Percentiles rank a stretch among this genome's conserved stretches.
These are phyloP conservation scores for Mortierella sp. DNA, from an alignment of 371 early-diverging fungal species.

Conservation along the genomic window DNA sequence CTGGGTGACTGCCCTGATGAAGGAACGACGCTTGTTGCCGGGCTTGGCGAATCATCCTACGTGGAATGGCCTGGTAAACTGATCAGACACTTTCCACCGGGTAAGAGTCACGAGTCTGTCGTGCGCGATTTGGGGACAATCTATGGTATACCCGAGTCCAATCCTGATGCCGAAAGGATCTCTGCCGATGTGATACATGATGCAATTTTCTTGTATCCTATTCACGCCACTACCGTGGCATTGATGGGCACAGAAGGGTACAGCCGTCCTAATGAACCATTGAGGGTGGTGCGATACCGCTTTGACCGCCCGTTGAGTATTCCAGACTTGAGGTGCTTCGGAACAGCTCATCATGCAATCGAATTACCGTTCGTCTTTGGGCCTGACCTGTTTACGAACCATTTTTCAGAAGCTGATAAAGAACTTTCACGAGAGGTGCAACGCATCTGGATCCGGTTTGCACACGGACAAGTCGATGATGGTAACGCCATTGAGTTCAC, in stretches of 20 bases:
- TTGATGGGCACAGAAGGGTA: slow-evolving; percentile 2
- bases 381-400: slow-evolving; percentile 10
- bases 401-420: slow-evolving; percentile 39
- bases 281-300: slow-evolving; percentile 39
- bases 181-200: slow-evolving; percentile 32
- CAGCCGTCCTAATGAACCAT: not conserved
- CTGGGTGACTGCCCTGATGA: slow-evolving; percentile 47
- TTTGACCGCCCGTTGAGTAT: slow-evolving; percentile 42
- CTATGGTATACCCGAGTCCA: too few relatives aligned
- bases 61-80: slow-evolving; percentile 44
- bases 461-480: slow-evolving; percentile 35
- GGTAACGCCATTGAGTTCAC: slow-evolving; percentile 46
- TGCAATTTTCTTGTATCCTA: slow-evolving; percentile 40
- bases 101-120: slow-evolving; percentile 39
- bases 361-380: slow-evolving; percentile 51
- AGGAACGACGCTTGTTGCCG: slow-evolving; percentile 36
- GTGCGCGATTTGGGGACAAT: not conserved
- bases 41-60: slow-evolving; percentile 23
- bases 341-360: slow-evolving; percentile 43
- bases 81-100: slow-evolving; percentile 37
- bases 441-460: slow-evolving; percentile 45
- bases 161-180: too few relatives aligned
- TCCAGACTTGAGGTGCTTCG: slow-evolving; percentile 36
- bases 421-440: slow-evolving; percentile 21
- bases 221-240: slow-evolving; percentile 33